A percentile compares a stretch with the other conserved stretches of the same genome.
Conservation (phyloP, 192 early-diverging fungal genomes). For the Coemansia furcata region DNA sequence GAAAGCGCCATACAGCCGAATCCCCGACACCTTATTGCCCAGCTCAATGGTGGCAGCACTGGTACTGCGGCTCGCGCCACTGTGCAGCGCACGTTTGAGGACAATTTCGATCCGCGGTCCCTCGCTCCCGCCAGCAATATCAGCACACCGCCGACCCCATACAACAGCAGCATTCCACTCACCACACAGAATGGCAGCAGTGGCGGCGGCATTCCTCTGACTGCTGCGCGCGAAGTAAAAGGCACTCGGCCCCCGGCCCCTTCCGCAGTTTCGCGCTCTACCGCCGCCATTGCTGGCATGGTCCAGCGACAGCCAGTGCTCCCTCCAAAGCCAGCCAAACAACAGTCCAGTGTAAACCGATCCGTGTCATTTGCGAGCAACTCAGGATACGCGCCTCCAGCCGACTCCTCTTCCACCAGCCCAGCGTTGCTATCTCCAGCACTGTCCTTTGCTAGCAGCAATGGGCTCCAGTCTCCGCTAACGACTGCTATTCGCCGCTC, state of each 20-base stretch:
- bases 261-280: not conserved
- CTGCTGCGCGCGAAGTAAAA: constrained; percentile 7
- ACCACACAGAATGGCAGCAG: not conserved
- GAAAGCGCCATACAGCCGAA: constrained; percentile 23
- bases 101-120: constrained; percentile 30
- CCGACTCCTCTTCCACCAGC: not conserved
- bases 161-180: not conserved
- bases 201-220: constrained; percentile 7
- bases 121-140: constrained; percentile 2
- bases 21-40: constrained; percentile 25
- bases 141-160: not conserved
- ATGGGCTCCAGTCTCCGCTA: not conserved
- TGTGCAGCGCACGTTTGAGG: constrained; percentile 17
- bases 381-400: not conserved
- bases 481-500: not conserved
- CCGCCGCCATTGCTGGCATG: not conserved
- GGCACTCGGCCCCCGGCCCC: not conserved
- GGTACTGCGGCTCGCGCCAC: not conserved
- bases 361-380: constrained; percentile 6
- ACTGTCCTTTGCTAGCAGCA: not conserved
- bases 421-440: not conserved
- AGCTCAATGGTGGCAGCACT: constrained; percentile 14
- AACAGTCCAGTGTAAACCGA: not conserved
- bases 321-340: not conserved
- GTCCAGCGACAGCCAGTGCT: not conserved